Conservation (phyloP, 2,329 filamentous ascomycete species). For the Botryotinia narcissicola region DNA sequence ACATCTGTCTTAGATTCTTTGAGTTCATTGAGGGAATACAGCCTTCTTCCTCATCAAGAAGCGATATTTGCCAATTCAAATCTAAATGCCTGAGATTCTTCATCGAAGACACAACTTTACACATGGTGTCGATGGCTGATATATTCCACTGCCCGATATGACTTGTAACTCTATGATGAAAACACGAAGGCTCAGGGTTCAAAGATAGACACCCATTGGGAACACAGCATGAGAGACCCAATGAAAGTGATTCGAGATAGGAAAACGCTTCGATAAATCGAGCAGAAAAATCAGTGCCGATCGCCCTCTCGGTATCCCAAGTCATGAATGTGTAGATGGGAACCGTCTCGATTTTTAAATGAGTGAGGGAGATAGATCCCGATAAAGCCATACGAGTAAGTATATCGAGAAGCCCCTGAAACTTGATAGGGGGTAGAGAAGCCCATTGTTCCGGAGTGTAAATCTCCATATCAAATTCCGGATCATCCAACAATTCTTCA, state of each 20-base stretch:
- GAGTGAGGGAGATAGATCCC: neutral
- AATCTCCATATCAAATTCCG: neutral
- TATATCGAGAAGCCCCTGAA: neutral
- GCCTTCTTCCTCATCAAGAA: neutral
- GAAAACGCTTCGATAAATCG: neutral
- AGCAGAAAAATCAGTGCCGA: neutral
- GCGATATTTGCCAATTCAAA: neutral
- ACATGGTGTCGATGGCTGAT: neutral
- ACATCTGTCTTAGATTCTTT: neutral
- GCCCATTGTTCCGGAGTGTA: neutral
- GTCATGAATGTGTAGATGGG: neutral
- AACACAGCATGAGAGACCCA: neutral
- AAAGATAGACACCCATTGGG: neutral
- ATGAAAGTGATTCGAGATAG: neutral
- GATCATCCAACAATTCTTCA: neutral
- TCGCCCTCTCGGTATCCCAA: neutral
- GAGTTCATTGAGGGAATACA: neutral
- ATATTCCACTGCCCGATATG: neutral
- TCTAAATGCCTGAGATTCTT: neutral
- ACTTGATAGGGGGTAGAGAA: neutral
- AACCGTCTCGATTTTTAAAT: neutral
- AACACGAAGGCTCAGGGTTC: neutral
- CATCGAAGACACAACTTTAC: neutral
- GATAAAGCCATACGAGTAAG: neutral
- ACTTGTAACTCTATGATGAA: neutral